phyloP scores from a whole-genome alignment of 2,329 filamentous ascomycete genomes.

The Cladosporium sp. region DNA sequence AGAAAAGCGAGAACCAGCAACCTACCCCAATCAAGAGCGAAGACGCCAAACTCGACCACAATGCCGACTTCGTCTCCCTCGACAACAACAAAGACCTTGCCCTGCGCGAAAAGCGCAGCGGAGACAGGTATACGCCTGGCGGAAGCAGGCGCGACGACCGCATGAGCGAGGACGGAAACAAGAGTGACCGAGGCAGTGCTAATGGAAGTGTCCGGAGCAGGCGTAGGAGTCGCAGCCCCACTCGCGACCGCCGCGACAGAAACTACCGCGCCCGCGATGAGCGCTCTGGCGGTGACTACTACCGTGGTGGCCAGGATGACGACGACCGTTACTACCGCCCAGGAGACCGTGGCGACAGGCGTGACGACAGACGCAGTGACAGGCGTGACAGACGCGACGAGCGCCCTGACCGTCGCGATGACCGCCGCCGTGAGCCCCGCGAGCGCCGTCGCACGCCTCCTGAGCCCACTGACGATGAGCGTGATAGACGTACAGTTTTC shows the following conservation, averaged over 20 bases:
- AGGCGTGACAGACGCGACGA: conserved; percentile 50
- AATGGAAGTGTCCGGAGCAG: conserved; percentile 40
- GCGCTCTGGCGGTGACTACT: conserved; percentile 28
- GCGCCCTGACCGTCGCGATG: conserved; percentile 43
- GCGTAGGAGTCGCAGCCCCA: conserved; percentile 29
- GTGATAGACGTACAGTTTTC: conserved; percentile 94
- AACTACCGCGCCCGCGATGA: conserved; percentile 32
- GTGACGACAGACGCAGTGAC: conserved; percentile 55
- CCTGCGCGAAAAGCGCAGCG: conserved; percentile 16
- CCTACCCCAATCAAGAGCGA: not conserved
- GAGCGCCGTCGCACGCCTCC: conserved; percentile 54
- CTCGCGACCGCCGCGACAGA: conserved; percentile 31
- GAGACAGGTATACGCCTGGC: conserved; percentile 54
- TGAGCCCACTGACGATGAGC: conserved; percentile 88
- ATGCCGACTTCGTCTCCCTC: conserved; percentile 19
- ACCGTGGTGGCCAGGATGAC: conserved; percentile 42
- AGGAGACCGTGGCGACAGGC: conserved; percentile 67
- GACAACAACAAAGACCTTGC: conserved; percentile 1
- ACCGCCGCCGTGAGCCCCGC: conserved; percentile 51
- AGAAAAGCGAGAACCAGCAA: conserved; percentile 21
- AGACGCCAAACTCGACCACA: conserved; percentile 11
- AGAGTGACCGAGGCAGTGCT: conserved; percentile 38
- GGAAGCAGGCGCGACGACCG: conserved; percentile 50
- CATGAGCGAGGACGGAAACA: conserved; percentile 40
- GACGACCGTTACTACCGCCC: conserved; percentile 39